Conservation (phyloP, 352 stramenopile genomes). For the Phytophthora ohioensis region DNA sequence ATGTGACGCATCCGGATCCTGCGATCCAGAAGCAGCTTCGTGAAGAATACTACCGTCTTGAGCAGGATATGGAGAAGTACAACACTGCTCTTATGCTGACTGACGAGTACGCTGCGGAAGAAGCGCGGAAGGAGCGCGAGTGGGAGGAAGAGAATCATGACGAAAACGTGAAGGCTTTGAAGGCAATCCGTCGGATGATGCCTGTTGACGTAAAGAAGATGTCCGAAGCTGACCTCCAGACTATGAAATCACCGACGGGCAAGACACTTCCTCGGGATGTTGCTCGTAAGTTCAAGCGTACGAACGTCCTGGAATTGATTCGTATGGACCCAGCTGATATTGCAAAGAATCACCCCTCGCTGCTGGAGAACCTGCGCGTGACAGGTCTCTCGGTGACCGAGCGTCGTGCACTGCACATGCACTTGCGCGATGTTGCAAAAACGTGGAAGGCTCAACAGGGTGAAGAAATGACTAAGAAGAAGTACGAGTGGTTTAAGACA, state of each 20-base stretch:
- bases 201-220: conserved; percentile 93
- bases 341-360: conserved; percentile 88
- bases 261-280: conserved; percentile 81
- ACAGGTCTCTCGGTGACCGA: conserved; percentile 93
- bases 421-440: conserved; percentile 85
- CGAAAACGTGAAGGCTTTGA: conserved; percentile 88
- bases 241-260: conserved; percentile 72
- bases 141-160: conserved; percentile 93
- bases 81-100: conserved; percentile 93
- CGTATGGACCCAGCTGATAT: conserved; percentile 90
- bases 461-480: conserved; percentile 93
- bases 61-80: conserved; percentile 96
- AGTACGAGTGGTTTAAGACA: conserved; percentile 93
- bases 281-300: conserved; percentile 93
- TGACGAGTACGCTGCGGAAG: conserved; percentile 92
- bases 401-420: conserved; percentile 88
- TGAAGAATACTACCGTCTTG: conserved; percentile 94
- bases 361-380: conserved; percentile 92
- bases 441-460: conserved; percentile 90
- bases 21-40: conserved; percentile 85
- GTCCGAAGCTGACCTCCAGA: conserved; percentile 88
- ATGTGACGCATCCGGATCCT: conserved; percentile 88
- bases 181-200: conserved; percentile 92
- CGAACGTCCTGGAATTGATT: conserved; percentile 92
- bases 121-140: conserved; percentile 90